A percentile compares a stretch with the other conserved stretches of the same genome.
These are phyloP conservation scores for Candida sanyiensis DNA, from an alignment of 805 yeast species.

Conservation along the genomic window DNA sequence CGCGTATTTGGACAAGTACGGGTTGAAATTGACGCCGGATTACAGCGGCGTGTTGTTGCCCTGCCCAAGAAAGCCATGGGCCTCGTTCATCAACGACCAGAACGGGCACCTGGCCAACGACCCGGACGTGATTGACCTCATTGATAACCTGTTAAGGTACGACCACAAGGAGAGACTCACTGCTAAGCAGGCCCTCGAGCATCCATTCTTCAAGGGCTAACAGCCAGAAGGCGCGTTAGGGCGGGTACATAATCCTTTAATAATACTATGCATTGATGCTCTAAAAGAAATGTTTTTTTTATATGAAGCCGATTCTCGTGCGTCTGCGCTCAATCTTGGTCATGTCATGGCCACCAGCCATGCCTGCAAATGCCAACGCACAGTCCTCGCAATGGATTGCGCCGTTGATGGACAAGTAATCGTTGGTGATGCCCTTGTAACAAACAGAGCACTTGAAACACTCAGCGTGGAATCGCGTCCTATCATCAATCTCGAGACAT, in stretches of 20 bases:
- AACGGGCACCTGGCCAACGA: slow-evolving; percentile 64
- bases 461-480: slow-evolving; percentile 65
- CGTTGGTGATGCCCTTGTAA: slow-evolving; percentile 40
- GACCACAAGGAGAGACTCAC: slow-evolving; percentile 88
- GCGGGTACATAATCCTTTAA: too few species aligned
- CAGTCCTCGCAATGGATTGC: slow-evolving; percentile 45
- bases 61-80: slow-evolving; percentile 85
- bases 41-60: slow-evolving; percentile 68
- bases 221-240: too few species aligned
- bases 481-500: slow-evolving; percentile 73
- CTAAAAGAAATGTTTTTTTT: too few species aligned
- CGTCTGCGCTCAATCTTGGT: slow-evolving; percentile 24
- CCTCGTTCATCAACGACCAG: slow-evolving; percentile 59
- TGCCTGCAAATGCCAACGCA: slow-evolving; percentile 12
- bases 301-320: slow-evolving; percentile 21
- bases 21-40: slow-evolving; percentile 63
- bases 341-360: not conserved
- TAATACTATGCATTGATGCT: too few species aligned
- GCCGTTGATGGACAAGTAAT: slow-evolving; percentile 48
- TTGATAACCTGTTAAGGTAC: slow-evolving; percentile 72
- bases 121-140: slow-evolving; percentile 71
- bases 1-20: slow-evolving; percentile 65
- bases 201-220: slow-evolving; percentile 37
- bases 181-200: slow-evolving; percentile 83
- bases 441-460: slow-evolving; percentile 73